Evolutionary conservation across 2,329 filamentous ascomycete species (phyloP).

Genomic region (Cyclaneusma minus): DNA sequence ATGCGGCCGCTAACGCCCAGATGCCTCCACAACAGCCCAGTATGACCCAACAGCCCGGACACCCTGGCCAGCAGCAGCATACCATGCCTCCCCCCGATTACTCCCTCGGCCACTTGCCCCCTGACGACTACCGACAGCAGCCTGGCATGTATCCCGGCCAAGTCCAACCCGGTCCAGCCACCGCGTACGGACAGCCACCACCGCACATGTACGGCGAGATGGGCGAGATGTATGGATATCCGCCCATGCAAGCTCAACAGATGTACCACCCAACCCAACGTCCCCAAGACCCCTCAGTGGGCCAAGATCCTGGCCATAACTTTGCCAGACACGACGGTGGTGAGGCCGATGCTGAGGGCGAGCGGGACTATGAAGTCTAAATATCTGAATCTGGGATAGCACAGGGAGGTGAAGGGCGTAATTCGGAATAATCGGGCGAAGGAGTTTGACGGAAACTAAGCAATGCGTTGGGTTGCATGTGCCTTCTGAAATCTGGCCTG

Average conservation of each 20-base stretch:
- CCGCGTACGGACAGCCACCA: constrained; percentile 63
- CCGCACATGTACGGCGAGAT: constrained; percentile 65
- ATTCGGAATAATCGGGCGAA: too few relatives aligned
- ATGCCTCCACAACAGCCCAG: constrained; percentile 35
- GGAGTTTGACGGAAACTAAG: too few relatives aligned
- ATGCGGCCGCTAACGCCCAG: constrained; percentile 30
- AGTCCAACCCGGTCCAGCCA: constrained; percentile 56
- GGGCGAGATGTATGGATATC: constrained; percentile 75
- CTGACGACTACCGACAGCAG: constrained; percentile 67
- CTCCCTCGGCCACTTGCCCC: constrained; percentile 46
- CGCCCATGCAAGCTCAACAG: constrained; percentile 68
- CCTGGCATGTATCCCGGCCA: constrained; percentile 70
- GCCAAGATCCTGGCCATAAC: constrained; percentile 19
- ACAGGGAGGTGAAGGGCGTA: too few relatives aligned
- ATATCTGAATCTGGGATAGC: constrained; percentile 6
- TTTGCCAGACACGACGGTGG: constrained; percentile 23
- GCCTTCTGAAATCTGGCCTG: too few relatives aligned
- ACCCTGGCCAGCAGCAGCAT: constrained; percentile 41
- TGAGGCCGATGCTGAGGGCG: constrained; percentile 27
- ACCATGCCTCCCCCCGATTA: constrained; percentile 46
- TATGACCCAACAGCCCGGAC: constrained; percentile 30
- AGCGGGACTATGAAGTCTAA: constrained; percentile 27
- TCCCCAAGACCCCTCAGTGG: constrained; percentile 20
- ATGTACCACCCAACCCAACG: constrained; percentile 24
- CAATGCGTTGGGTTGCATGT: too few relatives aligned